phyloP scores from a whole-genome alignment of 257 asterid species.

The Nicotiana noctiflora region DNA sequence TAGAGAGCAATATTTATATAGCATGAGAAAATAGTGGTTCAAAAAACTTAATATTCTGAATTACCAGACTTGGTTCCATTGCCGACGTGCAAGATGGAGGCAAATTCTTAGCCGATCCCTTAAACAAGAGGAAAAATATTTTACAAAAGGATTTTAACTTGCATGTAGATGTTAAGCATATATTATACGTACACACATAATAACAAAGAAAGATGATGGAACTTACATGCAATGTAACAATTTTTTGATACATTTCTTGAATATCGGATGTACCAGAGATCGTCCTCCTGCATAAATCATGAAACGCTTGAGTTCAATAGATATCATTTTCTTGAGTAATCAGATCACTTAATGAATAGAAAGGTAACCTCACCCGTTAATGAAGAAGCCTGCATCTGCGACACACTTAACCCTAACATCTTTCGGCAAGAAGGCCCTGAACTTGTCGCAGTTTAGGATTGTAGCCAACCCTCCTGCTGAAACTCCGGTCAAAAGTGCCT shows the following conservation, averaged over 20 bases:
- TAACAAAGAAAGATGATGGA: not conserved
- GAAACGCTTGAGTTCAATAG: not conserved
- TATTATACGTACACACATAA: not conserved
- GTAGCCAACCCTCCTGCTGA: conserved; percentile 66
- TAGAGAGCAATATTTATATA: not conserved
- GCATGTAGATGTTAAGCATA: not conserved
- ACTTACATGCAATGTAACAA: conserved; percentile 64
- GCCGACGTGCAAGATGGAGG: conserved; percentile 47
- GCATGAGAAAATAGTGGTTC: too few relatives aligned
- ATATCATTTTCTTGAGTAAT: not conserved
- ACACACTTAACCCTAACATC: conserved; percentile 59
- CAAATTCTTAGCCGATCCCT: conserved; percentile 44
- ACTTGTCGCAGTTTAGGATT: conserved; percentile 63
- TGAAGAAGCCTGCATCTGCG: conserved; percentile 79
- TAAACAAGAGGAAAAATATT: conserved; percentile 12
- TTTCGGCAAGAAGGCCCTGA: conserved; percentile 46
- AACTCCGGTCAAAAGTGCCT: conserved; percentile 76
- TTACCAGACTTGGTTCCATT: conserved; percentile 63
- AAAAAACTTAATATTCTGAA: not conserved
- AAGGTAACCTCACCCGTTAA: conserved; percentile 45
- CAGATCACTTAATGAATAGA: not conserved
- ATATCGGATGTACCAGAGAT: conserved; percentile 54
- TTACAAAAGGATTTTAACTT: not conserved
- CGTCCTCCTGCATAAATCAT: conserved; percentile 43
- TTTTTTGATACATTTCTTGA: conserved; percentile 40